Conservation (phyloP, 768 basidiomycete species). For the Rhodosporidiobolus sp. region DNA sequence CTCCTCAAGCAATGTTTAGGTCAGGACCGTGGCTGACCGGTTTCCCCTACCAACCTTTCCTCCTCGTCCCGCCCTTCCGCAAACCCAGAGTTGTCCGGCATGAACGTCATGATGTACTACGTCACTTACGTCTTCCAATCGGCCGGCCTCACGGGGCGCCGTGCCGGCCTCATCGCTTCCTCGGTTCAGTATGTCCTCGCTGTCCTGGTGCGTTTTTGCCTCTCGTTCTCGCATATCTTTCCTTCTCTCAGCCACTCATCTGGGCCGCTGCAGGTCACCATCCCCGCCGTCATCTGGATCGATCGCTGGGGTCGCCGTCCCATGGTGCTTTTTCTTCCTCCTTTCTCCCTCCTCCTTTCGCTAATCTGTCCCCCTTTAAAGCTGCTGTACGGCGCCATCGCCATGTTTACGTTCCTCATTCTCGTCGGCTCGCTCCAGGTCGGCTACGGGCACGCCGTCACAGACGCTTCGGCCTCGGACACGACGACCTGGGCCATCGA, state of each 20-base stretch:
- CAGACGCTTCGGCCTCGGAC: not conserved
- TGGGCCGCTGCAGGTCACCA: constrained; percentile 15
- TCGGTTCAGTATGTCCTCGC: constrained; percentile 58
- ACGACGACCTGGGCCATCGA: constrained; percentile 58
- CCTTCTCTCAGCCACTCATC: no score
- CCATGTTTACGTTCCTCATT: constrained; percentile 69
- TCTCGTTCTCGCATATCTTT: no score
- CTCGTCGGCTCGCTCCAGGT: constrained; percentile 61
- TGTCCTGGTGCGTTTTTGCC: no score
- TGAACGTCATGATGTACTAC: constrained; percentile 61
- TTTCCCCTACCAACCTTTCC: no score
- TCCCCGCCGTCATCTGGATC: constrained; percentile 60
- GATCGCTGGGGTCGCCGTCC: constrained; percentile 79
- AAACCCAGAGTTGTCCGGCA: not conserved
- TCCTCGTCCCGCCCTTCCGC: no score
- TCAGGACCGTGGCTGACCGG: no score
- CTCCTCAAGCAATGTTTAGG: no score
- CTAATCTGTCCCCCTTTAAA: no score
- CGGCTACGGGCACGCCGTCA: not conserved
- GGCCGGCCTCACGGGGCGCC: constrained; percentile 69
- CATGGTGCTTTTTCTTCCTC: constrained; percentile 38
- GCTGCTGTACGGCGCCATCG: not conserved
- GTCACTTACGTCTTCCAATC: constrained; percentile 51
- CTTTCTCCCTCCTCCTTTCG: no score
- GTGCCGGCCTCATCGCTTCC: constrained; percentile 71